These are phyloP conservation scores for Apiospora phragmitis DNA, from an alignment of 2,329 filamentous ascomycete species.

Conservation along the genomic window DNA sequence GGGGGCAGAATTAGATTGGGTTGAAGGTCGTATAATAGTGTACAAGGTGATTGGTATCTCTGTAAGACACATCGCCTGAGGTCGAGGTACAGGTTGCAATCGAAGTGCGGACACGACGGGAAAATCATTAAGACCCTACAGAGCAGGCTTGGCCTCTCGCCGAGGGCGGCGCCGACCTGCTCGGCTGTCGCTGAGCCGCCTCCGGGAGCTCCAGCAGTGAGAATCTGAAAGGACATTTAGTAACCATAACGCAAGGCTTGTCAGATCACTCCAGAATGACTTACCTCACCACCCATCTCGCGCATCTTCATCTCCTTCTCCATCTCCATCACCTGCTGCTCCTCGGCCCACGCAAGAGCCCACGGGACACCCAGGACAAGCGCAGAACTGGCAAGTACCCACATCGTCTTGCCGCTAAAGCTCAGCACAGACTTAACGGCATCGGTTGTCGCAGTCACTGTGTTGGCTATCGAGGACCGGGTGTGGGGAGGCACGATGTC, in stretches of 20 bases:
- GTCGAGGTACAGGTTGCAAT: not conserved
- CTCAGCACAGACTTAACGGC: conserved; percentile 62
- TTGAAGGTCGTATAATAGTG: conserved; percentile 7
- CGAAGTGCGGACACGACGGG: not conserved
- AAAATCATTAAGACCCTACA: not conserved
- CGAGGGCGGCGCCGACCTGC: conserved; percentile 51
- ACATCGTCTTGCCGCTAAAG: conserved; percentile 83
- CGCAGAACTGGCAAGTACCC: conserved; percentile 87
- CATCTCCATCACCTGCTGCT: conserved; percentile 96
- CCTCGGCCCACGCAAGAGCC: conserved; percentile 89
- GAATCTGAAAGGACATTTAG: conserved; percentile 31
- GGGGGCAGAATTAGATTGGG: conserved; percentile 6
- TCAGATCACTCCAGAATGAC: conserved; percentile 19
- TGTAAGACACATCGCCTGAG: not conserved
- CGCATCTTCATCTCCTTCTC: conserved; percentile 97
- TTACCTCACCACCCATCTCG: conserved; percentile 75
- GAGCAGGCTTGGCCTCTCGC: conserved; percentile 45
- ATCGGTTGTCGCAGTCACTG: conserved; percentile 52
- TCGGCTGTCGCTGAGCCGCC: conserved; percentile 44
- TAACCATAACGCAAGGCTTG: conserved; percentile 13
- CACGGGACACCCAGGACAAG: conserved; percentile 91
- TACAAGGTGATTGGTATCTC: not conserved
- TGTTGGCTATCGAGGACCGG: conserved; percentile 66
- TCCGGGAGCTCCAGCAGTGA: conserved; percentile 47
- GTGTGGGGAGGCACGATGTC: conserved; percentile 76